Conservation (phyloP, 2,329 filamentous ascomycete species). For the Pezicula neosporulosa region DNA sequence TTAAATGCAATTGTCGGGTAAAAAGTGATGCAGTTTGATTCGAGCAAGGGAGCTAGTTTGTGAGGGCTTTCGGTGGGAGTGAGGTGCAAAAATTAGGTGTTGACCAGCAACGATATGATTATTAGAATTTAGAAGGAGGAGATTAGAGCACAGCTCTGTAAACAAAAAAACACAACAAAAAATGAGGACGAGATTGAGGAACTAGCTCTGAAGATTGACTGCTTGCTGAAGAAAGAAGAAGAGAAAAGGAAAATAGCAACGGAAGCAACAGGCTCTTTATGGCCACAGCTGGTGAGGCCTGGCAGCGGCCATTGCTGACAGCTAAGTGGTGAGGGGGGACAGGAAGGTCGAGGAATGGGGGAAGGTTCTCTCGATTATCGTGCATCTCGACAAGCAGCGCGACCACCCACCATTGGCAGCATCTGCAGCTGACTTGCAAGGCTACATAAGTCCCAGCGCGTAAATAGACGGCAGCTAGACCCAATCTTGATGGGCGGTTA, state of each 20-base stretch:
- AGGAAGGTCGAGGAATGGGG: conserved; percentile 1
- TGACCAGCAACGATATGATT: conserved; percentile 46
- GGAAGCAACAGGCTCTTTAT: conserved; percentile 25
- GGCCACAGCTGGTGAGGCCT: conserved; percentile 13
- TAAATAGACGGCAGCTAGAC: conserved; percentile 12
- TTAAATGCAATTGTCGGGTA: conserved; percentile 31
- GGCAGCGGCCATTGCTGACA: conserved; percentile 7
- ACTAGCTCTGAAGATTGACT: conserved; percentile 49
- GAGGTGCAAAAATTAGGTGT: conserved; percentile 53
- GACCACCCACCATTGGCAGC: background rate
- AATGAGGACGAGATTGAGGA: conserved; percentile 33
- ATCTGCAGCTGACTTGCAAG: conserved; percentile 6
- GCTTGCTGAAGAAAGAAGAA: conserved; percentile 60
- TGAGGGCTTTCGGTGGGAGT: conserved; percentile 34
- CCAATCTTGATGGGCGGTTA: conserved; percentile 12
- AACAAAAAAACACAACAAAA: conserved; percentile 37
- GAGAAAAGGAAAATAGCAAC: conserved; percentile 11
- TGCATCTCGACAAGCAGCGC: conserved; percentile 1
- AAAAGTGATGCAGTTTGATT: conserved; percentile 32
- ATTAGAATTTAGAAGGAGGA: conserved; percentile 28
- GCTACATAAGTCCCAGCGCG: conserved; percentile 14
- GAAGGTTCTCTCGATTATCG: background rate
- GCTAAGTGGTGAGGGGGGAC: conserved; percentile 11
- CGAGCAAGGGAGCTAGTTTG: conserved; percentile 35
- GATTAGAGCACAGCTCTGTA: conserved; percentile 54